Conservation (phyloP, 2,329 filamentous ascomycete genomes). For the Penicillium fuscoglaucum region DNA sequence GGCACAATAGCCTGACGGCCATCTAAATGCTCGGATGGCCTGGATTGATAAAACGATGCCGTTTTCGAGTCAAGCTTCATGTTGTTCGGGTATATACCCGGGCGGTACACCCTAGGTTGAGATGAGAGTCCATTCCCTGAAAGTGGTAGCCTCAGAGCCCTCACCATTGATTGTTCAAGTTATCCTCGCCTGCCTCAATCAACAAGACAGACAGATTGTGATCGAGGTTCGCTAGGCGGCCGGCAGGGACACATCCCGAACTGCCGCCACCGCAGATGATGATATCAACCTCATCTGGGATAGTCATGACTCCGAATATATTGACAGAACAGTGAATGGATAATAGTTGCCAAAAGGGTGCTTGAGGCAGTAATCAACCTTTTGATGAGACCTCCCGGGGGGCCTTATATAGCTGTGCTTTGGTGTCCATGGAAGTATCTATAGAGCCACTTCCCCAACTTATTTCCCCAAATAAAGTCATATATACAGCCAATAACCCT, state of each 20-base stretch:
- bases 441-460: background rate
- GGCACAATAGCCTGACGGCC: conserved; percentile 74
- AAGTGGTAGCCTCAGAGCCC: background rate
- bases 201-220: conserved; percentile 70
- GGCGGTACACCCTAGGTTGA: conserved; percentile 63
- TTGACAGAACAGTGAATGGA: background rate
- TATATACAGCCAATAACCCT: background rate
- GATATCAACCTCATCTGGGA: conserved; percentile 78
- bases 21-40: conserved; percentile 69
- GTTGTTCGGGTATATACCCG: conserved; percentile 74
- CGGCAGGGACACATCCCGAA: conserved; percentile 45
- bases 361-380: background rate
- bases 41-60: conserved; percentile 77
- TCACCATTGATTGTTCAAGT: conserved; percentile 71
- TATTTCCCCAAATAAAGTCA: background rate
- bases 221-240: conserved; percentile 69
- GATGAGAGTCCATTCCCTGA: background rate
- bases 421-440: background rate
- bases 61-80: conserved; percentile 81
- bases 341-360: background rate
- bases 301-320: conserved; percentile 49
- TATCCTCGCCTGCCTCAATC: conserved; percentile 71
- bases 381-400: background rate
- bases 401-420: conserved; percentile 2
- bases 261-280: conserved; percentile 76